phyloP scores from a whole-genome alignment of 768 basidiomycete species.

The Mrakia blollopis region DNA sequence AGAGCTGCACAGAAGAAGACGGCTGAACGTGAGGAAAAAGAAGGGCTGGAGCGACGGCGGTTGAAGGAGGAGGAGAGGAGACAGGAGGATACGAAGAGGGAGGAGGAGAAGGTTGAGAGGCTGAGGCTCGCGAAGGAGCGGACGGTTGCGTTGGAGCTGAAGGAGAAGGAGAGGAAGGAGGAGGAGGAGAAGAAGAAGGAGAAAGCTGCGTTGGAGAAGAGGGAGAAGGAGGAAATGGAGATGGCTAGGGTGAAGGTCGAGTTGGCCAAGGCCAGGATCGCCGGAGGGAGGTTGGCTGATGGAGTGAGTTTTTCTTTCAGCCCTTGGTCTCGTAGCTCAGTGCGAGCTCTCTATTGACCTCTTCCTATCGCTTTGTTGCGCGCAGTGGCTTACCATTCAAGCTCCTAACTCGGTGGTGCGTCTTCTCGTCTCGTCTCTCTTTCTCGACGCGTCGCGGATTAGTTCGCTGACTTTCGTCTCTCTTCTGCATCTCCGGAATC shows the following conservation, averaged over 20 bases:
- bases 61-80: neutral
- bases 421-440: neutral
- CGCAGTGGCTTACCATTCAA: constrained; percentile 28
- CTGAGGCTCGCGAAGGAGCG: constrained; percentile 1
- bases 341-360: neutral
- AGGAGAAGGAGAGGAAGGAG: neutral
- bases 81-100: neutral
- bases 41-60: neutral
- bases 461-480: neutral
- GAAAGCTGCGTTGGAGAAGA: too few relatives aligned
- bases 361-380: neutral
- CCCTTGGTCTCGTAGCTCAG: neutral
- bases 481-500: neutral
- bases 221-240: constrained; percentile 1
- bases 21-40: neutral
- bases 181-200: neutral
- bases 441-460: neutral
- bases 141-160: neutral
- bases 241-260: constrained; percentile 10
- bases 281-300: constrained; percentile 22
- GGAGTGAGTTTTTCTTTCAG: constrained; percentile 14
- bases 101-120: constrained; percentile 6
- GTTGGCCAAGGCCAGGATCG: neutral
- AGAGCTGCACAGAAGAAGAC: neutral
- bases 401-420: constrained; percentile 17